Evolutionary conservation across 208 protist genomes (phyloP).

Genomic region (Acanthamoeba culbertsoni): DNA sequence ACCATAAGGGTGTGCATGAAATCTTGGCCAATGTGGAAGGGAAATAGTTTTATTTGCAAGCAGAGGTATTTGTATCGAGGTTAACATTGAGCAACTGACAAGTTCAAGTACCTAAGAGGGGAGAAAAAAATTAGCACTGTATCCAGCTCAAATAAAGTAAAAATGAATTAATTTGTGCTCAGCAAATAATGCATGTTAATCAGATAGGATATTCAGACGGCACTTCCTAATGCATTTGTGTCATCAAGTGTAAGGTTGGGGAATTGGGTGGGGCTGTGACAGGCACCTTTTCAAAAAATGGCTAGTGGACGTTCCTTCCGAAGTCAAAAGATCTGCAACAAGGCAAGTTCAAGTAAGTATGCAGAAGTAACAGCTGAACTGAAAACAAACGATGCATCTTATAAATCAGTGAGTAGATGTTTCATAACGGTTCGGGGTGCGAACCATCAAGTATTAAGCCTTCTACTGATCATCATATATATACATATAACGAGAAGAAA

Average conservation of each 20-base stretch:
- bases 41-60: background rate
- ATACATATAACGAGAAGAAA: background rate
- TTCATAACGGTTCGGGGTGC: conserved; percentile 3
- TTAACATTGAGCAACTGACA: no score
- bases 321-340: background rate
- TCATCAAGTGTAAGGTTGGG: background rate
- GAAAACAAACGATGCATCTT: background rate
- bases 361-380: background rate
- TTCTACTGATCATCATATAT: background rate
- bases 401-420: background rate
- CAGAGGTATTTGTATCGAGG: no score
- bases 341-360: no score
- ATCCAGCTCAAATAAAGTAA: background rate
- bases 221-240: conserved; percentile 45
- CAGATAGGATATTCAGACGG: conserved; percentile 44
- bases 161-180: background rate
- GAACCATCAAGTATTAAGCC: conserved; percentile 34
- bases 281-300: background rate
- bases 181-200: background rate
- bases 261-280: background rate
- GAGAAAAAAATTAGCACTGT: background rate
- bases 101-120: background rate
- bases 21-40: no score
- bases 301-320: background rate
- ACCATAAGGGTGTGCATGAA: no score